A percentile compares a stretch with the other conserved stretches of the same genome.
phyloP scores from a whole-genome alignment of 2,329 filamentous ascomycete genomes.

The Daldinia sp. region DNA sequence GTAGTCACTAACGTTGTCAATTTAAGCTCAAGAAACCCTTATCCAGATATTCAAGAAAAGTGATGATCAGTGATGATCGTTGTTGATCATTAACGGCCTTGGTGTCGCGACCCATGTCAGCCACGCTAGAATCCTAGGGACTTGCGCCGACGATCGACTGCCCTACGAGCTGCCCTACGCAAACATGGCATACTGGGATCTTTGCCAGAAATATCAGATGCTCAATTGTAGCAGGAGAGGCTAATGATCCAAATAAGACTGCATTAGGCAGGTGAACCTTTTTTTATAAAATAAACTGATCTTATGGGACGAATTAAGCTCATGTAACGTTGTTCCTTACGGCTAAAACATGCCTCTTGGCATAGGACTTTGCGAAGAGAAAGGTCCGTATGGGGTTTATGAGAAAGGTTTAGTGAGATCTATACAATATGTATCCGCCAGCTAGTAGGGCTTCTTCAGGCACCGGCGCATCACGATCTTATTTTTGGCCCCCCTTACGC shows the following conservation, averaged over 20 bases:
- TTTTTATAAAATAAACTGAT: conserved; percentile 10
- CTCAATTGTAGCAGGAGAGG: conserved; percentile 3
- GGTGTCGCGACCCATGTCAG: conserved; percentile 27
- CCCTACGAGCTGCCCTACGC: conserved; percentile 17
- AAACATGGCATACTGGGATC: background rate
- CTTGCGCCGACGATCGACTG: conserved; percentile 17
- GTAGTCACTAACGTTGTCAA: conserved; percentile 21
- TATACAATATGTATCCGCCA: background rate
- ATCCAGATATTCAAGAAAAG: conserved; percentile 21
- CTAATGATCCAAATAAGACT: conserved; percentile 1
- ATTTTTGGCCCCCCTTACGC: conserved; percentile 1
- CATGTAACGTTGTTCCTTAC: conserved; percentile 37
- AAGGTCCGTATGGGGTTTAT: conserved; percentile 18
- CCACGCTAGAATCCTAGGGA: conserved; percentile 28
- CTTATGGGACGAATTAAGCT: conserved; percentile 7
- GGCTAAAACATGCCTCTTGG: conserved; percentile 18
- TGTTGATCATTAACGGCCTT: conserved; percentile 35
- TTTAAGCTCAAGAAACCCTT: conserved; percentile 35
- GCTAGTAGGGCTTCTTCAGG: conserved; percentile 25
- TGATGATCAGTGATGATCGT: conserved; percentile 33
- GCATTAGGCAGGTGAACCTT: conserved; percentile 35
- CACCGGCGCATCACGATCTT: conserved; percentile 22
- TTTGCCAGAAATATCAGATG: conserved; percentile 13
- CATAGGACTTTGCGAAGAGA: background rate
- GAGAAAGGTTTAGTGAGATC: conserved; percentile 30